Conservation (phyloP, 257 asterid species). For the Mentha longifolia region DNA sequence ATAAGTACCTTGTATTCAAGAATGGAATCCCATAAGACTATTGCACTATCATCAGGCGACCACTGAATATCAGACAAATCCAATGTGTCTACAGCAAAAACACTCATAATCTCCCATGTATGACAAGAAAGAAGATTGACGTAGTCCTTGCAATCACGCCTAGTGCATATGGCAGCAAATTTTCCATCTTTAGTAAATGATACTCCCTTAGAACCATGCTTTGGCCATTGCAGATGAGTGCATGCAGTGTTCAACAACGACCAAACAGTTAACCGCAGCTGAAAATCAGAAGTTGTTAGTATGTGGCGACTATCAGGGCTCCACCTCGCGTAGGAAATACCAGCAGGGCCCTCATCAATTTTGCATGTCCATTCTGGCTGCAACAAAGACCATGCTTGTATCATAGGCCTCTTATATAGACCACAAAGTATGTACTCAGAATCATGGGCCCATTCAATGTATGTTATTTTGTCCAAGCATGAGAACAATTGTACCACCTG, state of each 20-base stretch:
- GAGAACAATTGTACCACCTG: constrained; percentile 95
- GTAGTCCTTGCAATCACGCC: constrained; percentile 98
- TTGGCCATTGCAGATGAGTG: constrained; percentile 94
- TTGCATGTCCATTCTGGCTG: constrained; percentile 99
- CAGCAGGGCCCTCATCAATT: constrained; percentile 97
- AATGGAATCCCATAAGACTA: constrained; percentile 95
- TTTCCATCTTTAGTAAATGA: constrained; percentile 97
- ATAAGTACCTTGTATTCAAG: constrained; percentile 86
- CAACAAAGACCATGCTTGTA: constrained; percentile 96
- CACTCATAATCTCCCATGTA: constrained; percentile 94
- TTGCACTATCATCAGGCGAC: constrained; percentile 98
- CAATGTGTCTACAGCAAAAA: constrained; percentile 91
- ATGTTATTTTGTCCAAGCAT: constrained; percentile 89
- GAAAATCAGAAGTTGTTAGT: constrained; percentile 96
- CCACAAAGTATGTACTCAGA: constrained; percentile 96
- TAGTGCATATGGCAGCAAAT: constrained; percentile 94
- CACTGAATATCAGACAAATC: constrained; percentile 97
- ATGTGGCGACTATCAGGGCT: constrained; percentile 99
- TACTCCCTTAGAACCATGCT: constrained; percentile 94
- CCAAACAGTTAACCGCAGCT: constrained; percentile 92
- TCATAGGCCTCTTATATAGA: constrained; percentile 85
- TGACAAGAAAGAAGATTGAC: constrained; percentile 90
- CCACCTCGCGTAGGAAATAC: constrained; percentile 97
- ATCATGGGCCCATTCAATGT: constrained; percentile 97
- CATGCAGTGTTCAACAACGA: constrained; percentile 94